Evolutionary conservation across 1,139 yeast genomes (phyloP).

Genomic region (Lipomyces yarrowii): DNA sequence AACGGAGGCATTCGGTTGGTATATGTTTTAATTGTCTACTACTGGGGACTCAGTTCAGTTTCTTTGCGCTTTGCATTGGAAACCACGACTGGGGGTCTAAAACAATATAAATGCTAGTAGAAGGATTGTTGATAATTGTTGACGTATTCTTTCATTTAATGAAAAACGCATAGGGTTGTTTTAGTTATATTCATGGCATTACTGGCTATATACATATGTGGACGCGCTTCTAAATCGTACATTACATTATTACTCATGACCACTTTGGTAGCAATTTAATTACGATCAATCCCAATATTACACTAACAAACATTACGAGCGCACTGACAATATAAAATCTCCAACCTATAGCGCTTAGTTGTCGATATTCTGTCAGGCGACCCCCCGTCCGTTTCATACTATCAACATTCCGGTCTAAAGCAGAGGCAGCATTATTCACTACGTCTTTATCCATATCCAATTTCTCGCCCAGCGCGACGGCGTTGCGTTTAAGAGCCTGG

Average conservation of each 20-base stretch:
- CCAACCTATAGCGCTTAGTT: conserved; percentile 45
- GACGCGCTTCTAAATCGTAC: background rate
- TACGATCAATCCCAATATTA: conserved; percentile 43
- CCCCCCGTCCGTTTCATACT: conserved; percentile 44
- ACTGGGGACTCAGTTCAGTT: background rate
- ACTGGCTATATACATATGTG: background rate
- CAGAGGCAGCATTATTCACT: conserved; percentile 41
- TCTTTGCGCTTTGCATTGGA: background rate
- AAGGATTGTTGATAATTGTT: background rate
- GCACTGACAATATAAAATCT: conserved; percentile 45
- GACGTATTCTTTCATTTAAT: background rate
- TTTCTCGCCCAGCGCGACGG: conserved; percentile 48
- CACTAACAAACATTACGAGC: conserved; percentile 42
- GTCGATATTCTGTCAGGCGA: conserved; percentile 40
- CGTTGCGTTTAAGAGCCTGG: conserved; percentile 54
- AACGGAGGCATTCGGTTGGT: background rate
- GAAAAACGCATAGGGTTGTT: background rate
- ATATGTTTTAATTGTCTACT: background rate
- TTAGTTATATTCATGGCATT: background rate
- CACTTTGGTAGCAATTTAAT: conserved; percentile 47
- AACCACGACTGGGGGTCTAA: background rate
- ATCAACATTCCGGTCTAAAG: conserved; percentile 42
- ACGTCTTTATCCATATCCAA: conserved; percentile 43
- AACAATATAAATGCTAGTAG: background rate
- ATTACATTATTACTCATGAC: conserved; percentile 30